Evolutionary conservation across 2,329 filamentous ascomycete species (phyloP).

Genomic region (Aaosphaeria pasadenensis): DNA sequence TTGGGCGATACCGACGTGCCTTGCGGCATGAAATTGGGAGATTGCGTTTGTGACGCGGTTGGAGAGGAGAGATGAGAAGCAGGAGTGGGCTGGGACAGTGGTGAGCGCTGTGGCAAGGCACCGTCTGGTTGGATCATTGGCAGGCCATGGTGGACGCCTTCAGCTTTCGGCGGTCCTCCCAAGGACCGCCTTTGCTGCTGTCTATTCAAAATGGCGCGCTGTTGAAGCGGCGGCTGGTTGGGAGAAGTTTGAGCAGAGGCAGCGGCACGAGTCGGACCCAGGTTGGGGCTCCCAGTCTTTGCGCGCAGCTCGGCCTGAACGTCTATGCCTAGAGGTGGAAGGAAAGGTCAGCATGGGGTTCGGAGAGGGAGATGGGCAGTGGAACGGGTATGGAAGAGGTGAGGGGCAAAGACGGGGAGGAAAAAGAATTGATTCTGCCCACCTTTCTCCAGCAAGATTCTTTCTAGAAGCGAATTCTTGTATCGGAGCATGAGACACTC

Average conservation of each 20-base stretch:
- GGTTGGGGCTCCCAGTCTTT: slow-evolving; percentile 83
- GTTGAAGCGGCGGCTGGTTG: slow-evolving; percentile 64
- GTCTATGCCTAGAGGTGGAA: slow-evolving; percentile 70
- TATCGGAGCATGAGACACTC: slow-evolving; percentile 98
- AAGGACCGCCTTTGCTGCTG: slow-evolving; percentile 71
- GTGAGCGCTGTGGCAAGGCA: slow-evolving; percentile 53
- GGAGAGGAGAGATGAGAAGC: slow-evolving; percentile 75
- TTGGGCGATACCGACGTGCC: slow-evolving; percentile 61
- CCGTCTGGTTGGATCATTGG: slow-evolving; percentile 40
- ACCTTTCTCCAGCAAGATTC: slow-evolving; percentile 96
- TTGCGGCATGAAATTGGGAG: slow-evolving; percentile 58
- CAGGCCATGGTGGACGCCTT: slow-evolving; percentile 45
- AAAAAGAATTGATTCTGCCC: slow-evolving; percentile 8
- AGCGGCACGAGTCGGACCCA: slow-evolving; percentile 59
- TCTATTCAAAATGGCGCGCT: slow-evolving; percentile 76
- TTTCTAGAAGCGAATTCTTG: slow-evolving; percentile 94
- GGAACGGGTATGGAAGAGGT: neutral
- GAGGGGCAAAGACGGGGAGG: neutral
- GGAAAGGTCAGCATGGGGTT: slow-evolving; percentile 13
- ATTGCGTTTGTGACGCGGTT: slow-evolving; percentile 54
- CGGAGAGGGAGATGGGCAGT: neutral
- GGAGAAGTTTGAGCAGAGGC: slow-evolving; percentile 56
- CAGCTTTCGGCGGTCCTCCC: slow-evolving; percentile 72
- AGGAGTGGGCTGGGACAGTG: slow-evolving; percentile 77
- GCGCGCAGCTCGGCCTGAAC: slow-evolving; percentile 92